Conservation (phyloP, 73 alveolate genomes). For the Tetrahymena malaccensis region DNA sequence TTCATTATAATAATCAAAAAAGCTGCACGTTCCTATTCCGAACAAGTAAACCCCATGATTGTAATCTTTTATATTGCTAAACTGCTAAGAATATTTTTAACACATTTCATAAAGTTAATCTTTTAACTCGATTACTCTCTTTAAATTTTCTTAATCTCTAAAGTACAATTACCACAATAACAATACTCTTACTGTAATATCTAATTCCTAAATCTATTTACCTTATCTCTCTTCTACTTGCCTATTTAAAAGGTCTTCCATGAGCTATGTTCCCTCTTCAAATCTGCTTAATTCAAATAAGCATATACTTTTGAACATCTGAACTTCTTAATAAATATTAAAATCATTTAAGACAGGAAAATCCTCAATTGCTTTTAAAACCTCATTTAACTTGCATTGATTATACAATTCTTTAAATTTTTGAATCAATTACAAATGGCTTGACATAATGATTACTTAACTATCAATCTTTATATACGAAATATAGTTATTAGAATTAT, state of each 20-base stretch:
- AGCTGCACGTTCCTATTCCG: not conserved
- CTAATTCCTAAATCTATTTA: not conserved
- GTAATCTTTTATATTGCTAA: not conserved
- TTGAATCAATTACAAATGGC: not conserved
- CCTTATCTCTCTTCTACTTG: not conserved
- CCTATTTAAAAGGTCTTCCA: not conserved
- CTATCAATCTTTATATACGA: too few species aligned
- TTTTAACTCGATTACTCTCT: not conserved
- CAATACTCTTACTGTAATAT: not conserved
- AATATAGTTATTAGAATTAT: not conserved
- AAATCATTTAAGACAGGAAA: not conserved
- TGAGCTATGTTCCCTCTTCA: not conserved
- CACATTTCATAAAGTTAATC: not conserved
- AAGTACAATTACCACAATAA: not conserved
- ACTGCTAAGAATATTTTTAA: not conserved
- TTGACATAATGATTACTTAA: not conserved
- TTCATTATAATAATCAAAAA: not conserved
- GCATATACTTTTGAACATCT: not conserved
- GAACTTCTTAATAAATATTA: not conserved
- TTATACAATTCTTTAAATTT: not conserved
- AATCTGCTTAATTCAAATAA: not conserved
- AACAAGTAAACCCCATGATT: not conserved
- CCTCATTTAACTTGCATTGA: not conserved
- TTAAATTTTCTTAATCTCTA: not conserved
- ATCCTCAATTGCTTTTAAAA: not conserved